phyloP scores from a whole-genome alignment of 768 basidiomycete species.

The Podaxis pistillaris region DNA sequence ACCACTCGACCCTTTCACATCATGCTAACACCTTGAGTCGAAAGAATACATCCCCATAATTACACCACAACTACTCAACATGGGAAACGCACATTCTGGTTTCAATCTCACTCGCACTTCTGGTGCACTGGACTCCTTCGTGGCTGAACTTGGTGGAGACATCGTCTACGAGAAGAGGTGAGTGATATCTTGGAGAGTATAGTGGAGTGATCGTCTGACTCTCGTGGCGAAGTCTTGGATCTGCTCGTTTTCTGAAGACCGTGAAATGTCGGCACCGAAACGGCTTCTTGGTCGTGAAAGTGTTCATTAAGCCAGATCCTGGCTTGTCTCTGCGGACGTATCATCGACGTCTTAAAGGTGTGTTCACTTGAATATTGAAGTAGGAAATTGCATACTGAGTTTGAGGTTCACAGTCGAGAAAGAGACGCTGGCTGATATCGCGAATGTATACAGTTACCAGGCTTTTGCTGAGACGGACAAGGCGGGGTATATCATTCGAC shows the following conservation, averaged over 20 bases:
- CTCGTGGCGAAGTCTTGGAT: constrained; percentile 49
- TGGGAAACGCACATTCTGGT: constrained; percentile 81
- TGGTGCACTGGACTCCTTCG: constrained; percentile 86
- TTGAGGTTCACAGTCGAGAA: constrained; percentile 63
- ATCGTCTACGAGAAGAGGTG: constrained; percentile 92
- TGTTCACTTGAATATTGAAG: constrained; percentile 15
- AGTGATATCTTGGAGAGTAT: constrained; percentile 16
- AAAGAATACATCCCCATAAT: background rate
- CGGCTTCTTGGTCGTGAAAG: constrained; percentile 86
- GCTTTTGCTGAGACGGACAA: constrained; percentile 92
- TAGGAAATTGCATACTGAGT: constrained; percentile 7
- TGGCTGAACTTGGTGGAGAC: constrained; percentile 84
- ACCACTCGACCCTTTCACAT: background rate
- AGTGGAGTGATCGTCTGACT: background rate
- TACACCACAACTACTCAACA: constrained; percentile 23
- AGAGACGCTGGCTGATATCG: constrained; percentile 78
- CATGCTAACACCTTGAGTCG: constrained; percentile 9
- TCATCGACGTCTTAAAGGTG: constrained; percentile 76
- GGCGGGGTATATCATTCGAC: constrained; percentile 91
- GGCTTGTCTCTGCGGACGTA: constrained; percentile 74
- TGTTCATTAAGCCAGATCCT: constrained; percentile 94
- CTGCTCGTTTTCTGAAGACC: constrained; percentile 73
- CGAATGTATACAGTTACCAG: constrained; percentile 89
- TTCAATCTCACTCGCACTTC: constrained; percentile 69
- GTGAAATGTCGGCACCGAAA: constrained; percentile 85